These are phyloP conservation scores for Phyllosticta citrichinensis DNA, from an alignment of 2,329 filamentous ascomycete species.

Conservation along the genomic window DNA sequence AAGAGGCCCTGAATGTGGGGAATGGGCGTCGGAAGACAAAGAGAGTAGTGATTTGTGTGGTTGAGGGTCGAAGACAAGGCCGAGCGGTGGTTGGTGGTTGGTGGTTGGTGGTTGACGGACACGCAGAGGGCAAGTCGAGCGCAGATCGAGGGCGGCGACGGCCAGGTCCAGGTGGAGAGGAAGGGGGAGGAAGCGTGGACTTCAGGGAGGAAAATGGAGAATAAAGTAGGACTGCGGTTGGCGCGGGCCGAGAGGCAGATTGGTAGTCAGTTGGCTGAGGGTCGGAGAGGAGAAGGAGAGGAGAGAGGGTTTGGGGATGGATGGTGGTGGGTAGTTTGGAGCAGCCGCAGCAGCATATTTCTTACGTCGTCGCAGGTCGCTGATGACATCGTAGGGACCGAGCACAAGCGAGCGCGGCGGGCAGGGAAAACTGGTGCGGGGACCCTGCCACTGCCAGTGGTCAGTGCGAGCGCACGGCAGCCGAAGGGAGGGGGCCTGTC, in stretches of 20 bases:
- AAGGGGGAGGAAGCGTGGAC: neutral
- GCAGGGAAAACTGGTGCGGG: slow-evolving; percentile 5
- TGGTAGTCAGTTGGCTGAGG: neutral
- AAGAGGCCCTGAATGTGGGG: slow-evolving; percentile 23
- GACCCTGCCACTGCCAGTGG: neutral
- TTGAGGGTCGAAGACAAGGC: neutral
- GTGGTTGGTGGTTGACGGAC: neutral
- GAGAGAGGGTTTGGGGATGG: neutral
- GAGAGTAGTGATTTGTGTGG: slow-evolving; percentile 10
- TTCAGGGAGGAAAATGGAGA: neutral
- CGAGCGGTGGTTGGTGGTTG: slow-evolving; percentile 2
- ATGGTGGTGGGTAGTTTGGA: neutral
- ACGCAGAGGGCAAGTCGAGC: slow-evolving; percentile 7
- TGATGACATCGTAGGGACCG: slow-evolving; percentile 10
- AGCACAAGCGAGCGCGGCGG: slow-evolving; percentile 4
- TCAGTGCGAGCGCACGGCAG: neutral
- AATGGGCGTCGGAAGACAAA: slow-evolving; percentile 14
- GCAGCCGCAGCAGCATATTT: neutral
- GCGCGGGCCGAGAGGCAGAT: slow-evolving; percentile 6
- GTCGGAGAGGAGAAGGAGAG: neutral
- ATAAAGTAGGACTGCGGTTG: neutral
- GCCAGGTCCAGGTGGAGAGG: neutral
- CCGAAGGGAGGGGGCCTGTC: neutral
- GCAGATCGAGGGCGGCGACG: slow-evolving; percentile 7
- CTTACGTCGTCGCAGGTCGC: slow-evolving; percentile 10